These are phyloP conservation scores for Mariannaea sp. DNA, from an alignment of 2,329 filamentous ascomycete genomes.

Conservation along the genomic window DNA sequence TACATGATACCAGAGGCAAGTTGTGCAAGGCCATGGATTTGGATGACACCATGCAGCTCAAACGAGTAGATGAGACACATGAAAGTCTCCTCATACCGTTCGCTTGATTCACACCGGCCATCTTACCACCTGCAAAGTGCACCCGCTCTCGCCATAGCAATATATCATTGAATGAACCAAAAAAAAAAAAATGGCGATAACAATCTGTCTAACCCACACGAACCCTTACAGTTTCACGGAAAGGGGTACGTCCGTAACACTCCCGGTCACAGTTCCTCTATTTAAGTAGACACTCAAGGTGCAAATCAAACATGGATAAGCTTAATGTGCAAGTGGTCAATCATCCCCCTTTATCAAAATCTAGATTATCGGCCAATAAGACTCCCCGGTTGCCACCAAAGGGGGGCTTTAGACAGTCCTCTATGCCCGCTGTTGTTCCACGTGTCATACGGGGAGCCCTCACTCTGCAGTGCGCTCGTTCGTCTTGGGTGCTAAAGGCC, in stretches of 20 bases:
- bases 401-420: conserved; percentile 4
- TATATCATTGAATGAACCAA: too few species aligned
- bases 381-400: conserved; percentile 18
- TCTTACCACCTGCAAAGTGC: not conserved
- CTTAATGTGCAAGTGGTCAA: too few species aligned
- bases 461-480: conserved; percentile 2
- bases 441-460: conserved; percentile 8
- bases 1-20: not conserved
- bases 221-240: too few species aligned
- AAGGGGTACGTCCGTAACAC: too few species aligned
- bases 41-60: too few species aligned
- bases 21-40: too few species aligned
- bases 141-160: too few species aligned
- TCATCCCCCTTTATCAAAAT: conserved; percentile 36
- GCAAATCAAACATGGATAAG: conserved; percentile 6
- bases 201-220: too few species aligned
- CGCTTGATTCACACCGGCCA: too few species aligned
- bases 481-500: conserved; percentile 19
- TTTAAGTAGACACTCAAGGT: not conserved
- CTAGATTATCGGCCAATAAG: conserved; percentile 34
- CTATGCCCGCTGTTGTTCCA: conserved; percentile 12
- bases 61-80: not conserved
- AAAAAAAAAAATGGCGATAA: too few species aligned
- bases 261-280: too few species aligned
- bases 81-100: too few species aligned